Evolutionary conservation across 1,284 basidiomycete genomes (phyloP), one percentile per base, ranked within the genome.

Genomic region (Papiliotrema flavescens): DNA sequence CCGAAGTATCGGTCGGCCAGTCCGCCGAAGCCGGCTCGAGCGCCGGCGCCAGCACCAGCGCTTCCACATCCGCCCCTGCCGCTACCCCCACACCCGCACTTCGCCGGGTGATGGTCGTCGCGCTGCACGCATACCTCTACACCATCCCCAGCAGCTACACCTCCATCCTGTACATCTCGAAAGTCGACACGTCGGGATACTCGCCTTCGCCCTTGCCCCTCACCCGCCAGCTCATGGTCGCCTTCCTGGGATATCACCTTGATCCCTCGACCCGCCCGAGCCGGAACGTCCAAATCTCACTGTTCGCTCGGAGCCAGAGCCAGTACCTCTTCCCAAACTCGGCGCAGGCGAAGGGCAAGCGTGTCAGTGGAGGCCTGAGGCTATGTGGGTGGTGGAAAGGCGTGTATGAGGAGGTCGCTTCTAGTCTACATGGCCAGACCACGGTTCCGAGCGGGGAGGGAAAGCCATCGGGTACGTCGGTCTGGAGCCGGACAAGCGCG

Each of bases 251-350:
- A 3, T 89, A 82, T 76, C 89, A 89, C 73, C 81, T 85, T 35
- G 78, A 84, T 43, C 84, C 86, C n/a, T 63, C 71, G 22, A 85
- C 86, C 57, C 78, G 86, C 22, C 86, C 86, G 53, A 79, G 22
- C 79, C 79, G 32, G 69, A 79, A 42, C 75, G 70, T 93, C 5
- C 87, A 88, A 81, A 80, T 97, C 7, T 90, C 96, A 64, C 80
- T 98, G 28, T 96, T 98, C 67, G 95, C 95, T 1, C 82, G 93
- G 19, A 85, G 89, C 1, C 94, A 98, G 75, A 80, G 79, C 35
- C 93, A 97, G 70, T 98, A 98, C 72, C 80, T 98, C 28, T 98
- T 98, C 73, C 89, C 94, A 0, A 91, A 93, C 68, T 91, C 89
- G n/a, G 79, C 84, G 3, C 85, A 91, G 24, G 86, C 83, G 62